These are phyloP conservation scores for Hypericum perforatum DNA, from an alignment of 345 rosid genomes.

Conservation along the genomic window DNA sequence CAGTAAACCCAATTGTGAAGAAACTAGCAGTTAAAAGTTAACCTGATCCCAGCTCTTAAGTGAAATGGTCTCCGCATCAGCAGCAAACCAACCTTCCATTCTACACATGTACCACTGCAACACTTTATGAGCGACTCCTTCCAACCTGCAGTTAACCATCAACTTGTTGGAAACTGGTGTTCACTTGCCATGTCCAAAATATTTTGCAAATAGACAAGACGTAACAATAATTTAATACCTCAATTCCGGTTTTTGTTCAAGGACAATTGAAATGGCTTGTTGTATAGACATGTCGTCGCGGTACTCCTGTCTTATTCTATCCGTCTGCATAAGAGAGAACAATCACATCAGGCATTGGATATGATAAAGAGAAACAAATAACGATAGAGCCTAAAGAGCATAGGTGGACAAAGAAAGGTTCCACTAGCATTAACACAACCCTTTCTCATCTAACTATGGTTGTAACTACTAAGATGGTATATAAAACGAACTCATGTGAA, in stretches of 20 bases:
- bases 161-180: slow-evolving; percentile 8
- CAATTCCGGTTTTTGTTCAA: slow-evolving; percentile 66
- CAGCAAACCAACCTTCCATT: slow-evolving; percentile 99
- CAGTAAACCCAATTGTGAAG: neutral
- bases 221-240: slow-evolving; percentile 32
- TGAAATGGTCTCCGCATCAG: slow-evolving; percentile 93
- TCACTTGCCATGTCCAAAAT: neutral
- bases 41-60: slow-evolving; percentile 87
- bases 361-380: neutral
- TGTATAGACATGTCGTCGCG: slow-evolving; percentile 66
- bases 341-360: slow-evolving; percentile 5
- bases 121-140: slow-evolving; percentile 68
- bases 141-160: slow-evolving; percentile 37
- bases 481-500: too few species aligned
- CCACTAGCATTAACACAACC: too few species aligned
- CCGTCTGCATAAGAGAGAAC: slow-evolving; percentile 43
- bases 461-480: too few species aligned
- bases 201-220: neutral
- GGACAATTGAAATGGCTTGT: slow-evolving; percentile 58
- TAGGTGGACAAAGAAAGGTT: neutral
- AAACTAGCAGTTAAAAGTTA: slow-evolving; percentile 3
- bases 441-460: too few species aligned
- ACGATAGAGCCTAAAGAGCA: neutral
- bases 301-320: slow-evolving; percentile 55
- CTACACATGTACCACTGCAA: slow-evolving; percentile 97